A percentile compares a stretch with the other conserved stretches of the same genome.
phyloP scores from a whole-genome alignment of 305 asterid species.

The Solanum hybrid region DNA sequence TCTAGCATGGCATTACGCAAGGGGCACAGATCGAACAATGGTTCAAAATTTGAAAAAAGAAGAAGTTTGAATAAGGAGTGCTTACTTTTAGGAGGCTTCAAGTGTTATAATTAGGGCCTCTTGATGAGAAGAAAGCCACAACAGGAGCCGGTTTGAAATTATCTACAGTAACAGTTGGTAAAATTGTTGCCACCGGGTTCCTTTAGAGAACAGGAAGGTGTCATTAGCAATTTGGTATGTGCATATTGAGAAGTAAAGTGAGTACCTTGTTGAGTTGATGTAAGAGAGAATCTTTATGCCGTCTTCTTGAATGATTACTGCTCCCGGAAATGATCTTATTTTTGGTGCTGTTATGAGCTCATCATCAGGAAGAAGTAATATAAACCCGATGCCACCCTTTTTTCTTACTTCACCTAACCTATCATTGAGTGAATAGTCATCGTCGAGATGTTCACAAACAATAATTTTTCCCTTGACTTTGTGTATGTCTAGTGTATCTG shows the following conservation, averaged over 20 bases:
- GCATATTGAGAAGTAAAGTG: background rate
- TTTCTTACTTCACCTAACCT: conserved; percentile 18
- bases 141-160: conserved; percentile 50
- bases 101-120: conserved; percentile 37
- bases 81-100: conserved; percentile 48
- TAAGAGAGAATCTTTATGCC: conserved; percentile 34
- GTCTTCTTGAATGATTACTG: conserved; percentile 28
- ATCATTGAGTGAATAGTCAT: background rate
- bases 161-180: conserved; percentile 30
- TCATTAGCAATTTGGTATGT: background rate
- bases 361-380: conserved; percentile 27
- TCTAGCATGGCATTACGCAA: background rate
- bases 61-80: background rate
- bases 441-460: conserved; percentile 29
- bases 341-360: conserved; percentile 24
- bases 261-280: conserved; percentile 43
- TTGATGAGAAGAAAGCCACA: conserved; percentile 46
- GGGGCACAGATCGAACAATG: background rate
- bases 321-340: conserved; percentile 23
- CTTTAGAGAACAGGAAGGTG: conserved; percentile 9
- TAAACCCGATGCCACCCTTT: conserved; percentile 46
- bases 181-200: conserved; percentile 37
- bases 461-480: conserved; percentile 52
- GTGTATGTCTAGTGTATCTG: conserved; percentile 33
- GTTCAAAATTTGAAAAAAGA: background rate